A percentile compares a stretch with the other conserved stretches of the same genome.
phyloP scores from a whole-genome alignment of 805 yeast genomes.

The Kluyveromyces lactis region DNA sequence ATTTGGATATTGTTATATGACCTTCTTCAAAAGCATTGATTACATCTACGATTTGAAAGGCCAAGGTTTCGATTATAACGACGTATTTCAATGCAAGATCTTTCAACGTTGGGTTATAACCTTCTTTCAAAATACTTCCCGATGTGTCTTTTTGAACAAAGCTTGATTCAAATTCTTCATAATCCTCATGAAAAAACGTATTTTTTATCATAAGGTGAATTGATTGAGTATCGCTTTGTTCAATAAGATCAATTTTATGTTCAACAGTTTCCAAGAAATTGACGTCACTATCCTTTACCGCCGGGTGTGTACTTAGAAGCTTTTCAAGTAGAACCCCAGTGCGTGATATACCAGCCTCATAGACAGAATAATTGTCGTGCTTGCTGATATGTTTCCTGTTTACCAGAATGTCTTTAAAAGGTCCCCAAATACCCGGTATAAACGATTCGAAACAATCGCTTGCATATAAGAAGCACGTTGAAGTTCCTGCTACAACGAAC shows the following conservation, averaged over 20 bases:
- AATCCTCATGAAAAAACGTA: too few relatives aligned
- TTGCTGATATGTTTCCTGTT: slow-evolving; percentile 5
- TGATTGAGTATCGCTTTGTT: too few relatives aligned
- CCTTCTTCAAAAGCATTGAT: slow-evolving; percentile 21
- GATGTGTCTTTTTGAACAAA: too few relatives aligned
- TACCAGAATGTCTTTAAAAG: slow-evolving; percentile 34
- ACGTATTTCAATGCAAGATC: slow-evolving; percentile 37
- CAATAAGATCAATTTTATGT: too few relatives aligned
- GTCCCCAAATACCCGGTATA: slow-evolving; percentile 53
- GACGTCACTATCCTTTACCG: slow-evolving; percentile 9
- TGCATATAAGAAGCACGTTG: slow-evolving; percentile 43
- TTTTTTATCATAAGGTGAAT: too few relatives aligned
- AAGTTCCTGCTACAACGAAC: slow-evolving; percentile 54
- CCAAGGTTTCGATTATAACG: slow-evolving; percentile 41
- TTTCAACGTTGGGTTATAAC: slow-evolving; percentile 16
- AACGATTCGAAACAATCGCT: slow-evolving; percentile 10
- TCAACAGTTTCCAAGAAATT: too few relatives aligned
- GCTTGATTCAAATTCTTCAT: too few relatives aligned
- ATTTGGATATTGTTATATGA: slow-evolving; percentile 19
- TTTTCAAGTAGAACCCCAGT: slow-evolving; percentile 47
- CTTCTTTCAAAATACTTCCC: too few relatives aligned
- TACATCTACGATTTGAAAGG: slow-evolving; percentile 41
- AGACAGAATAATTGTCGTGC: slow-evolving; percentile 25
- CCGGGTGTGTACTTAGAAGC: slow-evolving; percentile 37
- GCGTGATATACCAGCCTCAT: slow-evolving; percentile 52